A percentile compares a stretch with the other conserved stretches of the same genome.
Evolutionary conservation across 1,139 yeast genomes (phyloP).

Genomic region (Hyphopichia buzzinii): DNA sequence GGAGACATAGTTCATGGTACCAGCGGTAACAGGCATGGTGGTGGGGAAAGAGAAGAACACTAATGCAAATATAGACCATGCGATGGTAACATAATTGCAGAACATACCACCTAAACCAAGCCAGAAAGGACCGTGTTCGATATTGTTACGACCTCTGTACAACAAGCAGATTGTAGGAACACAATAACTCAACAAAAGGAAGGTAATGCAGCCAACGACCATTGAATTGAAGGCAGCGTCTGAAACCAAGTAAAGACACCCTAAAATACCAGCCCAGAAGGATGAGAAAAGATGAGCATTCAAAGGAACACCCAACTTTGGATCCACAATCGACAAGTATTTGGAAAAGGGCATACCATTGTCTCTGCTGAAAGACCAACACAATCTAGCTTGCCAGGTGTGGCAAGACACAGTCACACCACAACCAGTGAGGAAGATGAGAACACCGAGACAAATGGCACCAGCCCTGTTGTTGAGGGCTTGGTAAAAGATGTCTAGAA

Average conservation of each 20-base stretch:
- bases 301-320: conserved; percentile 42
- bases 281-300: conserved; percentile 45
- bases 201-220: conserved; percentile 46
- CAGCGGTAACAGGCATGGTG: conserved; percentile 58
- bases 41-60: conserved; percentile 70
- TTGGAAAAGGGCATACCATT: conserved; percentile 45
- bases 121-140: conserved; percentile 66
- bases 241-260: conserved; percentile 40
- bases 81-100: conserved; percentile 52
- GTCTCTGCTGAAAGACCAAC: conserved; percentile 80
- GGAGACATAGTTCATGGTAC: conserved; percentile 70
- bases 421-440: conserved; percentile 59
- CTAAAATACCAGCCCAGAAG: conserved; percentile 37
- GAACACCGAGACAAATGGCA: conserved; percentile 56
- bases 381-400: conserved; percentile 73
- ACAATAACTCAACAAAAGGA: conserved; percentile 39
- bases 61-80: conserved; percentile 60
- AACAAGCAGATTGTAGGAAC: conserved; percentile 52
- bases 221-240: conserved; percentile 47
- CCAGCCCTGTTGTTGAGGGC: conserved; percentile 55
- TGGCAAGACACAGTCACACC: conserved; percentile 73
- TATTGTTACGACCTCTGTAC: conserved; percentile 54
- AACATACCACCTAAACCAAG: conserved; percentile 57
- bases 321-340: conserved; percentile 40
- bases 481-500: conserved; percentile 60